Base-by-base conservation (phyloP, 2,329 filamentous ascomycete genomes). In the Monilinia fructicola region DNA sequence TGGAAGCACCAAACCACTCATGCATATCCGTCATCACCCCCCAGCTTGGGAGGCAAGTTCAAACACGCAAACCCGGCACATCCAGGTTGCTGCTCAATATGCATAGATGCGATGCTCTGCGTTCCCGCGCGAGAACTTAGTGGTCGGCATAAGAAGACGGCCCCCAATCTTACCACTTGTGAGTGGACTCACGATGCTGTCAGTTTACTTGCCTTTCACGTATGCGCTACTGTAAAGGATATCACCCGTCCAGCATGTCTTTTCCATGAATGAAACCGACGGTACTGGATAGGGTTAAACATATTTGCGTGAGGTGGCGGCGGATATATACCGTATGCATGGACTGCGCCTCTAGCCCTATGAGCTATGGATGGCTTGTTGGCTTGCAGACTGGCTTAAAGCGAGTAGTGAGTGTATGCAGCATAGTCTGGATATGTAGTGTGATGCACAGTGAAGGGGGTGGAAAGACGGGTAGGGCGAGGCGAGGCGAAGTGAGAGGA, bases 261-360 rank as follows among this genome's bases (percentile, higher is more conserved):
- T 2, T n/a, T n/a, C 21, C 18, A 21, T 21, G 21, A n/a, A 23
- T 11, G 46, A 2, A n/a, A 21, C 46, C 23, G 7, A 10, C 11
- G 21, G 23, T 50, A 10, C 46, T 50, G 46, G 21, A 23, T 23
- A 12, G 10, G 4, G 46, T 4, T 23, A 56, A 26, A 42, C n/a
- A 44, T 58, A 16, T 31, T 14, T 44, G 40, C 44, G 55, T 56
- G 40, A 58, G 40, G 26, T 44, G 54, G 26, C 40, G 38, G 18
- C 18, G 44, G 18, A 16, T 26, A 26, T 58, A 21, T 58, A 26
- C 16, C 23, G 26, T 31, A 40, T 58, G 40, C 55, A n/a, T 44
- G 40, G 55, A 56, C 38, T 56, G 38, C n/a, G 35, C 54, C 35
- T 10, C 35, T 56, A 56, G 54, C 40, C 40, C 23, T 58, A 46